Percentiles rank a stretch among this genome's conserved stretches.
Evolutionary conservation across 116 monocot genomes (phyloP).

Genomic region (Papilionanthe hybrid): DNA sequence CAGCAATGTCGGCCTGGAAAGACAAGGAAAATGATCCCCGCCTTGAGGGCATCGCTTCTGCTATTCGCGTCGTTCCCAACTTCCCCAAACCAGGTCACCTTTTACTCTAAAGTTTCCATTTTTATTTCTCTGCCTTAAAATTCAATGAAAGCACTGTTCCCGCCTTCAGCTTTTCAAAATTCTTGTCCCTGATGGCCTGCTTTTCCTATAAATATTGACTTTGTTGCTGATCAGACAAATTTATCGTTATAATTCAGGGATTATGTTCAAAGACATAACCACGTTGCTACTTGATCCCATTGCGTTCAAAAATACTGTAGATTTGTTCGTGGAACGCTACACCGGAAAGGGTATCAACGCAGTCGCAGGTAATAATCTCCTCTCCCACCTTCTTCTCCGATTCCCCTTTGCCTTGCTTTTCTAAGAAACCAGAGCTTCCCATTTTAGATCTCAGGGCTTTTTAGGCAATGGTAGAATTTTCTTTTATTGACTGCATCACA

Average conservation of each 20-base stretch:
- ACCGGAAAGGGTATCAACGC: constrained; percentile 56
- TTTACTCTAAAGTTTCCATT: neutral
- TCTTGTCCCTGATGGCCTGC: neutral
- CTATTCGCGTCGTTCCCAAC: constrained; percentile 74
- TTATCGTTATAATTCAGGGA: constrained; percentile 31
- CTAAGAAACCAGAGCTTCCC: too few species aligned
- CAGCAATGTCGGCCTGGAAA: constrained; percentile 34
- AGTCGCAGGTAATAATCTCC: constrained; percentile 43
- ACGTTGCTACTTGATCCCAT: constrained; percentile 68
- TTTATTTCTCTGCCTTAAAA: neutral
- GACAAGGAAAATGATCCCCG: constrained; percentile 43
- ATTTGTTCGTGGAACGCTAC: constrained; percentile 78
- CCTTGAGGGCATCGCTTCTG: constrained; percentile 37
- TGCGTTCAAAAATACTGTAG: constrained; percentile 63
- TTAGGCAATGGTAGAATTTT: too few species aligned
- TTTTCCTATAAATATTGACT: neutral
- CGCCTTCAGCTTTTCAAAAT: neutral
- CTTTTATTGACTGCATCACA: too few species aligned
- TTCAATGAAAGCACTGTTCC: neutral
- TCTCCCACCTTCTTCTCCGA: neutral
- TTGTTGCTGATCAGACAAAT: neutral
- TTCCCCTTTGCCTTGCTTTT: neutral
- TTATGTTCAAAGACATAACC: constrained; percentile 94
- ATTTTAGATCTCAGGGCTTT: too few species aligned
- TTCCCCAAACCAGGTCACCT: constrained; percentile 65